Percentiles rank a stretch among this genome's conserved stretches.
These are phyloP conservation scores for Poa pratensis DNA, from an alignment of 176 grass and related monocot genomes.

Conservation along the genomic window DNA sequence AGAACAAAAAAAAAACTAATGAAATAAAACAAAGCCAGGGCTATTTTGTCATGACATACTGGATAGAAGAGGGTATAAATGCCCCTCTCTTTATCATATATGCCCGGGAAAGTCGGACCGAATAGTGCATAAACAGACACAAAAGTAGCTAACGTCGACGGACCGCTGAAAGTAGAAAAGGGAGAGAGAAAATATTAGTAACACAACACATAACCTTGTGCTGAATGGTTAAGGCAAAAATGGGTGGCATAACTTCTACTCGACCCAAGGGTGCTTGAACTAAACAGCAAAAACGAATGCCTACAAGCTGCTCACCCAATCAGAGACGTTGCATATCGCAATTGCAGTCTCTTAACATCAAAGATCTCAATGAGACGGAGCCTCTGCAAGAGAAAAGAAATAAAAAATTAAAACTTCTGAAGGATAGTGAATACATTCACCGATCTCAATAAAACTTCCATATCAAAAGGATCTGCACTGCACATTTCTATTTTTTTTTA, in stretches of 20 bases:
- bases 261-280: constrained; percentile 9
- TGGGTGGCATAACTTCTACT: neutral
- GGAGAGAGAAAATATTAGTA: constrained; percentile 39
- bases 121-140: constrained; percentile 90
- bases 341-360: constrained; percentile 89
- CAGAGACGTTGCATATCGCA: constrained; percentile 83
- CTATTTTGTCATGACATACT: constrained; percentile 59
- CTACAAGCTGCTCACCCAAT: constrained; percentile 75
- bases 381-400: constrained; percentile 48
- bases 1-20: constrained; percentile 12
- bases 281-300: neutral
- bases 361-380: constrained; percentile 93
- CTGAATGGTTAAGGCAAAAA: constrained; percentile 33
- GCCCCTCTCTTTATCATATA: constrained; percentile 91
- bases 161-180: constrained; percentile 62
- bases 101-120: constrained; percentile 92
- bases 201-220: constrained; percentile 26
- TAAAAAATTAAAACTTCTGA: neutral
- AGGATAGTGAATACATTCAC: neutral
- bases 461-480: neutral
- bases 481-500: neutral
- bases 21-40: neutral
- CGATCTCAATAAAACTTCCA: neutral
- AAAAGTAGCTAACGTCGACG: constrained; percentile 89
- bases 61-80: constrained; percentile 97